Conservation (phyloP, 192 early-diverging fungal species). For the Gamsiella multidivaricata region DNA sequence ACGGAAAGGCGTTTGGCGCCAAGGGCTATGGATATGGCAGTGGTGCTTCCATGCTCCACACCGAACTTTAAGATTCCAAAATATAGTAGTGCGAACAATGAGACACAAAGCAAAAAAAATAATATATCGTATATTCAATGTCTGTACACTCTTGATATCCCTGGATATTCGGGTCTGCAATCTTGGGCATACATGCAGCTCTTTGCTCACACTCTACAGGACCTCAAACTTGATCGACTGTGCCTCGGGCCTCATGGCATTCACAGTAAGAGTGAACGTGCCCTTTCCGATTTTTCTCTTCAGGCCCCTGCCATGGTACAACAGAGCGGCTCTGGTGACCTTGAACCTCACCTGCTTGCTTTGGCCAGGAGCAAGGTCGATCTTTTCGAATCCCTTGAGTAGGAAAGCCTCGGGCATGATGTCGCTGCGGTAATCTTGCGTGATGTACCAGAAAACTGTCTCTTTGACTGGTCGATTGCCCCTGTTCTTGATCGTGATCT, state of each 20-base stretch:
- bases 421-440: constrained; percentile 62
- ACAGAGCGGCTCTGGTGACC: constrained; percentile 50
- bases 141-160: too few species aligned
- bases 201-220: too few species aligned
- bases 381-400: constrained; percentile 66
- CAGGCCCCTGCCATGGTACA: constrained; percentile 28
- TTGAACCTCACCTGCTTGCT: constrained; percentile 54
- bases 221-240: constrained; percentile 40
- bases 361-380: constrained; percentile 55
- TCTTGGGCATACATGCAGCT: too few species aligned
- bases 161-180: too few species aligned
- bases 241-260: constrained; percentile 46
- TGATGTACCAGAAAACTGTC: constrained; percentile 65
- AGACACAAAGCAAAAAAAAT: background rate
- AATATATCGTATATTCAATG: background rate
- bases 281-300: constrained; percentile 24
- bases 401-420: constrained; percentile 64
- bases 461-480: constrained; percentile 62
- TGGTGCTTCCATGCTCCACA: constrained; percentile 56
- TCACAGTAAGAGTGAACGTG: constrained; percentile 51
- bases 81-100: background rate
- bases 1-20: constrained; percentile 66
- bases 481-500: constrained; percentile 57
- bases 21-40: constrained; percentile 58
- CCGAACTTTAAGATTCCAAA: constrained; percentile 28